Evolutionary conservation across 2,329 filamentous ascomycete genomes (phyloP).

Genomic region (Cladophialophora immunda): DNA sequence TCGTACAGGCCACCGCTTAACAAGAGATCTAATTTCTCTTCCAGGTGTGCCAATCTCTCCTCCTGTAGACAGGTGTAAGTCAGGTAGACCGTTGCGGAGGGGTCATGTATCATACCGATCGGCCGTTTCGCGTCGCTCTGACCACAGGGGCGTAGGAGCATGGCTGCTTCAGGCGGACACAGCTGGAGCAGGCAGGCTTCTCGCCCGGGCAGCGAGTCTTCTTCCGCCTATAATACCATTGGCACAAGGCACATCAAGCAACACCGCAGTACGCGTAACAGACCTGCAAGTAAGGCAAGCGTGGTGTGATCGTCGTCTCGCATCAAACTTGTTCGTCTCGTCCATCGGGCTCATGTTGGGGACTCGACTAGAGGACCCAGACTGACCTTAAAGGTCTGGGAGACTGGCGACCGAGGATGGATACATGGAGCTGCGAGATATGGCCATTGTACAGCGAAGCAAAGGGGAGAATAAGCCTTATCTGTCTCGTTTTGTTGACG

Average conservation of each 20-base stretch:
- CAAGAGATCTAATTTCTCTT: constrained; percentile 21
- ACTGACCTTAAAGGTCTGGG: constrained; percentile 1
- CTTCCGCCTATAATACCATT: constrained; percentile 33
- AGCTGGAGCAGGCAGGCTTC: constrained; percentile 39
- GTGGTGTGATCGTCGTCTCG: constrained; percentile 12
- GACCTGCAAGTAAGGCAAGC: constrained; percentile 30
- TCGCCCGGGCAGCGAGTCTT: constrained; percentile 42
- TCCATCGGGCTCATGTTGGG: constrained; percentile 1
- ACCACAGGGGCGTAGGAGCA: constrained; percentile 32
- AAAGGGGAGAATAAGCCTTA: background rate
- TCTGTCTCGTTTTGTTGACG: background rate
- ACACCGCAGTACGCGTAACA: background rate
- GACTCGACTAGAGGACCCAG: background rate
- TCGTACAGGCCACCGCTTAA: constrained; percentile 15
- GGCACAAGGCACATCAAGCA: background rate
- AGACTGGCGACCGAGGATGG: background rate
- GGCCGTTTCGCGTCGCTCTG: constrained; percentile 6
- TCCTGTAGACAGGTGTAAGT: constrained; percentile 14
- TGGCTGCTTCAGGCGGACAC: constrained; percentile 35
- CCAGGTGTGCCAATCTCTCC: constrained; percentile 21
- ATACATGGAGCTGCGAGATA: background rate
- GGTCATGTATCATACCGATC: constrained; percentile 9
- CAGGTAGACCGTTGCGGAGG: background rate
- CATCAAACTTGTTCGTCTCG: background rate
- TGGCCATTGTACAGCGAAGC: background rate